Evolutionary conservation across 768 basidiomycete species (phyloP).

Genomic region (Russula emetica): DNA sequence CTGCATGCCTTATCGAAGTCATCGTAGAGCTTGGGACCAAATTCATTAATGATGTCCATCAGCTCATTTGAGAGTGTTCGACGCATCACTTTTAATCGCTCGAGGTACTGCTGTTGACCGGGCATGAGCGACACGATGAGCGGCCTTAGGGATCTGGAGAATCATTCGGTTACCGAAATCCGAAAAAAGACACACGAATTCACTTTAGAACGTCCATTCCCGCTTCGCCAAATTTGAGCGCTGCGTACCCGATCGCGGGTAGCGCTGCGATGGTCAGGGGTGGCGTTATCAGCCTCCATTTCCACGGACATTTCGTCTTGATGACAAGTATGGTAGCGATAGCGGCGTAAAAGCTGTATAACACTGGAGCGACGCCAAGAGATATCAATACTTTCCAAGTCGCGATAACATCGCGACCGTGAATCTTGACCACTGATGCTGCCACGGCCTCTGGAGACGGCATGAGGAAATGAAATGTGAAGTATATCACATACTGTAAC

Average conservation of each 20-base stretch:
- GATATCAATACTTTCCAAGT: conserved; percentile 97
- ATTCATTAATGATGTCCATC: conserved; percentile 76
- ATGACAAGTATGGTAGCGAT: conserved; percentile 69
- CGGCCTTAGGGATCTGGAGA: conserved; percentile 78
- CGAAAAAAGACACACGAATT: conserved; percentile 32
- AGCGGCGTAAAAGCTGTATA: conserved; percentile 80
- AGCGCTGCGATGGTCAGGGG: conserved; percentile 65
- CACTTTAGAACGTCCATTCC: conserved; percentile 96
- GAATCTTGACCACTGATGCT: conserved; percentile 89
- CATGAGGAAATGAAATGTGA: background rate
- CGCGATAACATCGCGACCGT: conserved; percentile 87
- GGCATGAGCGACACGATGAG: conserved; percentile 83
- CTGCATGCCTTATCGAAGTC: conserved; percentile 73
- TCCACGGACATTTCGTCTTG: conserved; percentile 55
- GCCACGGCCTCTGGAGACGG: conserved; percentile 80
- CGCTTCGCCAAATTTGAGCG: conserved; percentile 94
- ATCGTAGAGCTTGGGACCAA: conserved; percentile 79
- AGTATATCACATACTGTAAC: background rate
- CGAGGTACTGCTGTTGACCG: conserved; percentile 77
- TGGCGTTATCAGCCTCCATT: conserved; percentile 69
- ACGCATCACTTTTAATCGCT: conserved; percentile 69
- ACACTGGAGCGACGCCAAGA: conserved; percentile 75
- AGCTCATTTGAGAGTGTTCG: conserved; percentile 76
- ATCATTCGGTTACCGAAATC: conserved; percentile 17
- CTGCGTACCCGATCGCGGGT: conserved; percentile 86